These are phyloP conservation scores for Suhomyces xylopsoci DNA, from an alignment of 805 yeast species.

Conservation along the genomic window DNA sequence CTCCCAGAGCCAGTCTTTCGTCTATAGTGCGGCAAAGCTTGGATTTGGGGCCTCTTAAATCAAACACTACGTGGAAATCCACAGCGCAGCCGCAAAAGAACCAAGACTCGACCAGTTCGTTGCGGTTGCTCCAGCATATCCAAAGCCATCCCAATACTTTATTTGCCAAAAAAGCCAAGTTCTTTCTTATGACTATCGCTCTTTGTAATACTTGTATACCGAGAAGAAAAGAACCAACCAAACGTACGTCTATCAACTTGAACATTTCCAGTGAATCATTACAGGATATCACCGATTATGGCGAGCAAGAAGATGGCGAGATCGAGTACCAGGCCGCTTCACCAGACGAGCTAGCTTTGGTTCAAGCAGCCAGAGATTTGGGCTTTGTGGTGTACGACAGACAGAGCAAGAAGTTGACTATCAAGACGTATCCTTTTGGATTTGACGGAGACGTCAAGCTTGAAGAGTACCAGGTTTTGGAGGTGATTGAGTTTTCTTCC, in stretches of 20 bases:
- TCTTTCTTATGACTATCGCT: conserved; percentile 79
- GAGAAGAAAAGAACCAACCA: conserved; percentile 31
- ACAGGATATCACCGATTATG: background rate
- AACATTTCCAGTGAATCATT: conserved; percentile 2
- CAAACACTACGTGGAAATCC: conserved; percentile 43
- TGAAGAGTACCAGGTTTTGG: conserved; percentile 73
- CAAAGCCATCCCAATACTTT: conserved; percentile 67
- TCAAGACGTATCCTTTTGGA: conserved; percentile 83
- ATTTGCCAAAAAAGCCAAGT: conserved; percentile 69
- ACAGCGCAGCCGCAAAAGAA: conserved; percentile 45
- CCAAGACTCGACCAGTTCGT: conserved; percentile 47
- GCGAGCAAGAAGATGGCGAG: conserved; percentile 19
- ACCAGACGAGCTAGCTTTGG: conserved; percentile 93
- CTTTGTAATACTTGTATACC: conserved; percentile 91
- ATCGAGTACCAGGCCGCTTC: conserved; percentile 90
- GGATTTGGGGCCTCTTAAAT: conserved; percentile 21
- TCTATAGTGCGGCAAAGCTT: conserved; percentile 32
- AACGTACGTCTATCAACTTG: conserved; percentile 8
- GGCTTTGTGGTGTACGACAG: conserved; percentile 83
- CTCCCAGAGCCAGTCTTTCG: conserved; percentile 26
- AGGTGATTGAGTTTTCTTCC: conserved; percentile 82
- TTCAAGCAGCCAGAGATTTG: conserved; percentile 91
- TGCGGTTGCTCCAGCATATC: conserved; percentile 64
- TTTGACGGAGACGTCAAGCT: conserved; percentile 59
- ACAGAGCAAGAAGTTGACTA: conserved; percentile 53